These are phyloP conservation scores for Brettanomyces custersianus DNA, from an alignment of 805 yeast species.

Conservation along the genomic window DNA sequence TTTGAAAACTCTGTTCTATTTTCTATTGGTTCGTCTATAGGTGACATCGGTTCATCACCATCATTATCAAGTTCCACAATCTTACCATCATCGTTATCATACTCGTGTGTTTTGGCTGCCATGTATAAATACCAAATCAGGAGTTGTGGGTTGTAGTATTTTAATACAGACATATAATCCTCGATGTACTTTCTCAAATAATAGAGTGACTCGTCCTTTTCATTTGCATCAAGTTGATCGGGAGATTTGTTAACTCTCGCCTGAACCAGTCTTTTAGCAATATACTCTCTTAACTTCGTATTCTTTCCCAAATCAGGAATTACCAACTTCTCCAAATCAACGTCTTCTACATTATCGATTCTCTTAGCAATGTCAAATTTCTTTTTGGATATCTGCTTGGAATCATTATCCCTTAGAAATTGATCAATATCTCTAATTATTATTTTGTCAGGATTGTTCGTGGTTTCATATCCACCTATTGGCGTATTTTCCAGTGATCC, in stretches of 20 bases:
- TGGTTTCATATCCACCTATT: background rate
- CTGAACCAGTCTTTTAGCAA: background rate
- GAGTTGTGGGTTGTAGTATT: constrained; percentile 11
- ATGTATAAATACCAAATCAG: constrained; percentile 9
- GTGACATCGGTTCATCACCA: constrained; percentile 7
- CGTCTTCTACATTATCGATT: constrained; percentile 6
- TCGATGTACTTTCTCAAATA: constrained; percentile 11
- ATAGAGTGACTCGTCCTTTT: constrained; percentile 3
- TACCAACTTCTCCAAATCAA: constrained; percentile 9
- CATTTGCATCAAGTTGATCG: too few relatives aligned
- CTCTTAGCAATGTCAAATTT: too few relatives aligned
- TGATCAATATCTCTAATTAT: constrained; percentile 15
- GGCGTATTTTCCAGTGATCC: background rate
- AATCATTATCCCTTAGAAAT: constrained; percentile 14
- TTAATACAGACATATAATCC: constrained; percentile 12
- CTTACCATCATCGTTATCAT: background rate
- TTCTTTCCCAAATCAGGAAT: constrained; percentile 1
- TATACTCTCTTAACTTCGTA: background rate
- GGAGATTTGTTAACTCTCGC: background rate
- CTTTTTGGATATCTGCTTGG: too few relatives aligned
- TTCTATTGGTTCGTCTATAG: constrained; percentile 1
- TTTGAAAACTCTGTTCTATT: background rate
- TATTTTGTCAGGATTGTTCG: constrained; percentile 8
- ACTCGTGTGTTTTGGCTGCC: constrained; percentile 5
- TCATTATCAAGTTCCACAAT: constrained; percentile 1